Evolutionary conservation across 768 basidiomycete species (phyloP).

Genomic region (Agaricus blazei): DNA sequence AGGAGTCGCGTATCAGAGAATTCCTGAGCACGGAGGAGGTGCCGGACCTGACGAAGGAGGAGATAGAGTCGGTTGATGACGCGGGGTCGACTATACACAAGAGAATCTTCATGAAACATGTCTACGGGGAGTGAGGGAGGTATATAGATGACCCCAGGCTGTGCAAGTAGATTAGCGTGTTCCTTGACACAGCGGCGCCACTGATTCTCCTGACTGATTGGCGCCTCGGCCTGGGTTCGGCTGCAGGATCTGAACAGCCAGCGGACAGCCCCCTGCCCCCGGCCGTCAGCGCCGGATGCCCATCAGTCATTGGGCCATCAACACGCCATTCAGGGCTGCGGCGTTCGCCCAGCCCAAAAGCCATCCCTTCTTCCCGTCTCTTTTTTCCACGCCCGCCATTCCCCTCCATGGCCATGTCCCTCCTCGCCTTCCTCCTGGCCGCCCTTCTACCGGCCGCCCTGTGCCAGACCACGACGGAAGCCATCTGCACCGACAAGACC

Average conservation of each 20-base stretch:
- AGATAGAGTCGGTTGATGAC: slow-evolving; percentile 56
- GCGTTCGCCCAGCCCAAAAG: not conserved
- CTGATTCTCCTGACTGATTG: too few species aligned
- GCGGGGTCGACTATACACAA: slow-evolving; percentile 46
- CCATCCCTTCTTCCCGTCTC: not conserved
- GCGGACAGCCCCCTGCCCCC: too few species aligned
- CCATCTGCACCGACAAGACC: not conserved
- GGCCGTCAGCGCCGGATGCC: too few species aligned
- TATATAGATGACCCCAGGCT: not conserved
- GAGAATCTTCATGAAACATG: slow-evolving; percentile 34
- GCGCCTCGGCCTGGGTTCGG: too few species aligned
- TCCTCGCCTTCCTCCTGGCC: not conserved
- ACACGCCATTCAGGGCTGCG: too few species aligned
- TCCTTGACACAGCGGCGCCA: too few species aligned
- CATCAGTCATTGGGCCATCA: too few species aligned
- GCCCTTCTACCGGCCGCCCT: slow-evolving; percentile 1
- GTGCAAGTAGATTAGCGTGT: not conserved
- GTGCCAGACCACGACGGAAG: not conserved
- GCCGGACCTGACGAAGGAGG: slow-evolving; percentile 52
- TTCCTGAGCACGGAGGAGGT: slow-evolving; percentile 33
- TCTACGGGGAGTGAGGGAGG: slow-evolving; percentile 25
- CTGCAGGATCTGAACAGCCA: too few species aligned
- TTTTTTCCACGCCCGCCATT: not conserved
- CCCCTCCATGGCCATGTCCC: not conserved
- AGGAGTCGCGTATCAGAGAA: slow-evolving; percentile 41